Evolutionary conservation across 2,329 filamentous ascomycete species (phyloP).

Genomic region (Monilinia aucupariae): DNA sequence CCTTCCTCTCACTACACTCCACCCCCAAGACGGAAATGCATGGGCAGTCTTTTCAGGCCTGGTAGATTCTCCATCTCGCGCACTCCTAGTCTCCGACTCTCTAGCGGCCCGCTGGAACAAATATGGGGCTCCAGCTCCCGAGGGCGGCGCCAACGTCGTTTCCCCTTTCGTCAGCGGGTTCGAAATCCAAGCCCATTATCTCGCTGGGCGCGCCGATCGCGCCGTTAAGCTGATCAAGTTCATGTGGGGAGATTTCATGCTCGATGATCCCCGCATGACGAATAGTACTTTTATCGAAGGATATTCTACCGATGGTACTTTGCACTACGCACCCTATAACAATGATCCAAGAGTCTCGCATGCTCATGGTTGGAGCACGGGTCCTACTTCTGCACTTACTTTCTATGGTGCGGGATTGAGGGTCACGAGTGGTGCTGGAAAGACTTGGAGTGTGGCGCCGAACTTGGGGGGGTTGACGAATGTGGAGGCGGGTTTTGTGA

Average conservation of each 20-base stretch:
- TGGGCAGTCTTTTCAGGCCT: conserved; percentile 42
- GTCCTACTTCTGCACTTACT: conserved; percentile 44
- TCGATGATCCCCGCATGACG: conserved; percentile 52
- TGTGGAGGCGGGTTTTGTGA: conserved; percentile 40
- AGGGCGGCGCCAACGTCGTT: conserved; percentile 50
- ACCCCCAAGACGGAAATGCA: conserved; percentile 56
- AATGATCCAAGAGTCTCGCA: conserved; percentile 41
- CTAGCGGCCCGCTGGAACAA: conserved; percentile 43
- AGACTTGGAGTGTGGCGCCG: conserved; percentile 38
- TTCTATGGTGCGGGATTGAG: conserved; percentile 41
- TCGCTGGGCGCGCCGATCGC: conserved; percentile 42
- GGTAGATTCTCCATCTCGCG: conserved; percentile 22
- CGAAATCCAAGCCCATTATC: conserved; percentile 53
- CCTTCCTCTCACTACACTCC: conserved; percentile 47
- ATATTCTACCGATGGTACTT: conserved; percentile 47
- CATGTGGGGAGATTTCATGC: conserved; percentile 55
- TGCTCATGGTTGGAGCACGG: conserved; percentile 46
- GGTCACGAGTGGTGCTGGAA: conserved; percentile 37
- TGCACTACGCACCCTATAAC: conserved; percentile 46
- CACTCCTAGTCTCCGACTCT: conserved; percentile 37
- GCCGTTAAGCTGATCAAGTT: conserved; percentile 51
- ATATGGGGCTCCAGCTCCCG: conserved; percentile 50
- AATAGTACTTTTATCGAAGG: conserved; percentile 55
- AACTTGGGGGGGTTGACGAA: conserved; percentile 39
- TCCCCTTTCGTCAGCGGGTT: conserved; percentile 54